Base-by-base conservation (phyloP, 768 basidiomycete species). In the Dentipellis fragilis region DNA sequence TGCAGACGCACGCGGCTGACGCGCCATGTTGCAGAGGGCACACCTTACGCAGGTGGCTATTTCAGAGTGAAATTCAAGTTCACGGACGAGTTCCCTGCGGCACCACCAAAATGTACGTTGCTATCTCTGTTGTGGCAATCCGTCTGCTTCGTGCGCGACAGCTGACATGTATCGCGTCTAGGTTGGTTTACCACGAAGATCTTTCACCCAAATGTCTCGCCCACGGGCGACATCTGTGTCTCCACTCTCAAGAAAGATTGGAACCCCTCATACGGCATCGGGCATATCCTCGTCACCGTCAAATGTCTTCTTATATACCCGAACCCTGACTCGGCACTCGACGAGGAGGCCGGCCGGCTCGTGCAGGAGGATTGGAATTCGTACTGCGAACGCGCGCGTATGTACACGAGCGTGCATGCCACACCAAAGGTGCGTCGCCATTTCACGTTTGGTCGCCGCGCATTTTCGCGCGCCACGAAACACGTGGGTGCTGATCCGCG, bases 221-320 rank as follows among this genome's bases (percentile, higher is more conserved):
- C 80, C 36, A 69, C 80, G 0, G 93, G 93, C 14, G 93, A 96
- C 70, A 97, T 97, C 62, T 97, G 93, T 68, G 93, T 97, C 12
- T 95, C 94, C 72, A 97, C 93, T 7, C 73, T 97, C 22, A 97
- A 96, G 78, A 95, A 96, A 69, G 93, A 95, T 64, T 97, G 94
- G 94, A 88, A 93, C 67, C 79, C 89, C 21, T 80, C 84, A 11
- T 94, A 91, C 63, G 94, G 94, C 50, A 92, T 98, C 34, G 81
- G 76, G 12, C 91, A 94, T 67, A 95, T 95, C 57, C 79, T 95
- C 14, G 85, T 92, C 56, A 94, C 92, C 29, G 85, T 97, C 61
- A 94, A 93, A 68, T 96, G 94, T 66, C 81, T 98, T 48, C 80
- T 98, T 59, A 97, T 98, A 61, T 93, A 93, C 66, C 94, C 94